A percentile compares a stretch with the other conserved stretches of the same genome.
Conservation (phyloP, 371 early-diverging fungal genomes). For the Apophysomyces elegans region DNA sequence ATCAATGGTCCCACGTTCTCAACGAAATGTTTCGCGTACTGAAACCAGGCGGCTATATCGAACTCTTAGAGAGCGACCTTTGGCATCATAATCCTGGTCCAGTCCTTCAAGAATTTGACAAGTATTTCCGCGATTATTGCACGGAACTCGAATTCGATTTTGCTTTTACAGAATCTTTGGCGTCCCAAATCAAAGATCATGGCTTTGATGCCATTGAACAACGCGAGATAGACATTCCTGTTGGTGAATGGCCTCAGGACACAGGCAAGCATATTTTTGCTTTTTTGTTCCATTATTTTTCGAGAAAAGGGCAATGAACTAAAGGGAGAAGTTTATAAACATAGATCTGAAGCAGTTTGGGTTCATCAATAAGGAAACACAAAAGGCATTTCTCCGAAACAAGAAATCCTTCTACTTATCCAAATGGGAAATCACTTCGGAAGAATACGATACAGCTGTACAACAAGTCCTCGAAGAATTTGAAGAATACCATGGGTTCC, state of each 20-base stretch:
- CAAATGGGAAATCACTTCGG: conserved; percentile 45
- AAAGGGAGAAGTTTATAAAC: too few species aligned
- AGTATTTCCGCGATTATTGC: conserved; percentile 41
- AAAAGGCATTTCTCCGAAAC: conserved; percentile 43
- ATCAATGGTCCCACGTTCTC: conserved; percentile 43
- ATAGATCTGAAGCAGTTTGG: conserved; percentile 56
- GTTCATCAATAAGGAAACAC: conserved; percentile 53
- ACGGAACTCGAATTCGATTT: conserved; percentile 39
- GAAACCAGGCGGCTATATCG: conserved; percentile 50
- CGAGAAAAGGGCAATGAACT: too few species aligned
- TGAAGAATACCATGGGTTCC: conserved; percentile 50
- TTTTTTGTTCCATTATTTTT: neutral
- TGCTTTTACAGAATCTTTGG: conserved; percentile 31
- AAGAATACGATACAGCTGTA: conserved; percentile 51
- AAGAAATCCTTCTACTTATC: conserved; percentile 39
- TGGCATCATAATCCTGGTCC: conserved; percentile 55
- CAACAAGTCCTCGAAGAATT: conserved; percentile 50
- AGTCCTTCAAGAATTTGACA: conserved; percentile 49
- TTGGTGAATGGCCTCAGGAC: conserved; percentile 56
- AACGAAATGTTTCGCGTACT: conserved; percentile 44
- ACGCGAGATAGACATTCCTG: conserved; percentile 43
- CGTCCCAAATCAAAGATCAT: conserved; percentile 21
- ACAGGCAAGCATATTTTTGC: conserved; percentile 20
- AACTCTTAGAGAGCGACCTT: conserved; percentile 46
- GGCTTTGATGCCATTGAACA: conserved; percentile 33